Conservation (phyloP, 2,329 filamentous ascomycete genomes). For the Monosporascus sp. region DNA sequence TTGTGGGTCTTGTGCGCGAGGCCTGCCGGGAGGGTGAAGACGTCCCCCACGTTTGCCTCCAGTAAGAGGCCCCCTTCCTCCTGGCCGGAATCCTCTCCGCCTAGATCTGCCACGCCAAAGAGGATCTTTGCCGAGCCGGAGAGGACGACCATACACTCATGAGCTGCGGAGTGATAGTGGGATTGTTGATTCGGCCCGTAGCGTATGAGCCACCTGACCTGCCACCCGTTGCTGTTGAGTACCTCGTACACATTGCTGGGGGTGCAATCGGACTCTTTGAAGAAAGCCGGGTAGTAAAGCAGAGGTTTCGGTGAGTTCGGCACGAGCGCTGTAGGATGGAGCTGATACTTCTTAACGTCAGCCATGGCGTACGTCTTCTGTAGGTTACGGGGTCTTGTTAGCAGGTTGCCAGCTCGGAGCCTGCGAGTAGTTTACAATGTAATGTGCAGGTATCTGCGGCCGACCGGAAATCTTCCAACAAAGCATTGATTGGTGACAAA, state of each 20-base stretch:
- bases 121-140: conserved; percentile 48
- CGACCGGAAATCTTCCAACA: too few relatives aligned
- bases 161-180: conserved; percentile 44
- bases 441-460: too few relatives aligned
- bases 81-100: conserved; percentile 20
- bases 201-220: conserved; percentile 44
- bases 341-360: too few relatives aligned
- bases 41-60: conserved; percentile 38
- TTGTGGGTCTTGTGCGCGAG: conserved; percentile 50
- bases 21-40: conserved; percentile 48
- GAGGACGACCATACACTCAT: conserved; percentile 52
- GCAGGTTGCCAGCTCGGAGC: too few relatives aligned
- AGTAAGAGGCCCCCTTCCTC: conserved; percentile 15
- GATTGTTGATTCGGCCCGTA: conserved; percentile 42
- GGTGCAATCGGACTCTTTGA: too few relatives aligned
- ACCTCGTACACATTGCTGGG: conserved; percentile 30
- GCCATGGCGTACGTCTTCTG: too few relatives aligned
- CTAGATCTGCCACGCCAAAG: conserved; percentile 47
- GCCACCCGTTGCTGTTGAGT: conserved; percentile 39
- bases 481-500: too few relatives aligned
- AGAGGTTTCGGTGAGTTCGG: too few relatives aligned
- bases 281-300: too few relatives aligned
- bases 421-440: too few relatives aligned
- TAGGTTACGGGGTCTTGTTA: too few relatives aligned
- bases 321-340: too few relatives aligned